These are phyloP conservation scores for Starmera stellimalicola DNA, from an alignment of 1,139 yeast species.

Conservation along the genomic window DNA sequence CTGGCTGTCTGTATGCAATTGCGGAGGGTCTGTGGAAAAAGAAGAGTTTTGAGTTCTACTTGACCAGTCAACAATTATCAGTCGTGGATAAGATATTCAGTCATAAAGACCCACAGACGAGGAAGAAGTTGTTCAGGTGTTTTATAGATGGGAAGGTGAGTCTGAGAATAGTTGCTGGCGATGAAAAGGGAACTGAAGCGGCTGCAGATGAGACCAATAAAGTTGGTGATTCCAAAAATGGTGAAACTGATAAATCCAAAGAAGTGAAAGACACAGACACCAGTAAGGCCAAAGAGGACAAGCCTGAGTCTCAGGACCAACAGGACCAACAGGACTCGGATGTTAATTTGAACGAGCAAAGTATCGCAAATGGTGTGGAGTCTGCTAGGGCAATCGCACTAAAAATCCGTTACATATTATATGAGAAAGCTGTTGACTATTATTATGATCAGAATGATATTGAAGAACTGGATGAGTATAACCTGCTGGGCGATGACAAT, in stretches of 20 bases:
- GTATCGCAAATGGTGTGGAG: slow-evolving; percentile 35
- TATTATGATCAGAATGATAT: slow-evolving; percentile 26
- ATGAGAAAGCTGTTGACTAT: slow-evolving; percentile 65
- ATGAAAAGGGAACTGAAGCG: background rate
- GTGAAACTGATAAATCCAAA: slow-evolving; percentile 42
- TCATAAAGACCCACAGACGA: slow-evolving; percentile 10
- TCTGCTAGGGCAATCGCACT: slow-evolving; percentile 49
- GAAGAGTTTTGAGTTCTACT: slow-evolving; percentile 46
- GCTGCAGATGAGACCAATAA: slow-evolving; percentile 1
- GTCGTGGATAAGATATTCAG: slow-evolving; percentile 39
- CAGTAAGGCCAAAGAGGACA: slow-evolving; percentile 7
- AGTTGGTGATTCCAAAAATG: slow-evolving; percentile 21
- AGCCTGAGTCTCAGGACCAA: slow-evolving; percentile 7
- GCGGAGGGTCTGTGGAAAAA: slow-evolving; percentile 37
- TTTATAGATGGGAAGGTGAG: slow-evolving; percentile 11
- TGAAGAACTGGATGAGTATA: slow-evolving; percentile 15
- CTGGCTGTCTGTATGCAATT: slow-evolving; percentile 10
- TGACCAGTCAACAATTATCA: slow-evolving; percentile 53
- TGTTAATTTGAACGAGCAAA: slow-evolving; percentile 22
- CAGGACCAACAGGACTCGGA: slow-evolving; percentile 7
- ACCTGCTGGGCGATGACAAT: slow-evolving; percentile 22
- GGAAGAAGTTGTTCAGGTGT: slow-evolving; percentile 6
- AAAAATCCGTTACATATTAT: slow-evolving; percentile 56
- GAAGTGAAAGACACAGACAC: slow-evolving; percentile 35
- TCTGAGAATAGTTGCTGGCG: slow-evolving; percentile 8